Evolutionary conservation across 305 asterid genomes (phyloP).

Genomic region (Fraxinus sp.): DNA sequence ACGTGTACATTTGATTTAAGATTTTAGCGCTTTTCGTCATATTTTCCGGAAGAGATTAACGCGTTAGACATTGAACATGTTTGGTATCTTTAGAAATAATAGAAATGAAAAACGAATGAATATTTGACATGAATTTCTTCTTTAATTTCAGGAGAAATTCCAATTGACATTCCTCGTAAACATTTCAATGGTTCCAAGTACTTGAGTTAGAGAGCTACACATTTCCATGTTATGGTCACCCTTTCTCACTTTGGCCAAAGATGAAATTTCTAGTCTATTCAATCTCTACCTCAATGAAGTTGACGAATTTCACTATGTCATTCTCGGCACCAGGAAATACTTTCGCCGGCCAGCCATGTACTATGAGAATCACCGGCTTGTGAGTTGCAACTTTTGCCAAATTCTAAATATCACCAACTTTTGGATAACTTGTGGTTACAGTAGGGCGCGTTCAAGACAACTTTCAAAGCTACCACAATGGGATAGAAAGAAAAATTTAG

Average conservation of each 20-base stretch:
- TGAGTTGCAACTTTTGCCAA: slow-evolving; percentile 12
- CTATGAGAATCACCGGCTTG: background rate
- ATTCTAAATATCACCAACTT: background rate
- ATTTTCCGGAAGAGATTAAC: background rate
- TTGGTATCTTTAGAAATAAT: background rate
- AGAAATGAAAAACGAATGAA: background rate
- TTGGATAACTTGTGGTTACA: background rate
- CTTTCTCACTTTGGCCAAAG: slow-evolving; percentile 11
- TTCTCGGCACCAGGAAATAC: slow-evolving; percentile 23
- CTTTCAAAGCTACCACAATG: slow-evolving; percentile 11
- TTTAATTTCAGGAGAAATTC: slow-evolving; percentile 24
- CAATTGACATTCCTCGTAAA: background rate
- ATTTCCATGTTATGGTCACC: slow-evolving; percentile 24
- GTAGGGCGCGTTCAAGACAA: slow-evolving; percentile 20
- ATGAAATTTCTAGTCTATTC: background rate
- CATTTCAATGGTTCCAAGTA: slow-evolving; percentile 26
- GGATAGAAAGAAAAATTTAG: slow-evolving; percentile 7
- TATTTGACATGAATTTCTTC: background rate
- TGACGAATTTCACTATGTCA: too few species aligned
- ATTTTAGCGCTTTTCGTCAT: background rate
- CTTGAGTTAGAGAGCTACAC: slow-evolving; percentile 18
- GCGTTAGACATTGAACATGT: background rate
- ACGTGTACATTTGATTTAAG: background rate
- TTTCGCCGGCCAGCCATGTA: slow-evolving; percentile 22
- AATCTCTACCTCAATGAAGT: too few species aligned